Conservation (phyloP, 2,329 filamentous ascomycete genomes). For the Phaeophleospora eucalypticola region DNA sequence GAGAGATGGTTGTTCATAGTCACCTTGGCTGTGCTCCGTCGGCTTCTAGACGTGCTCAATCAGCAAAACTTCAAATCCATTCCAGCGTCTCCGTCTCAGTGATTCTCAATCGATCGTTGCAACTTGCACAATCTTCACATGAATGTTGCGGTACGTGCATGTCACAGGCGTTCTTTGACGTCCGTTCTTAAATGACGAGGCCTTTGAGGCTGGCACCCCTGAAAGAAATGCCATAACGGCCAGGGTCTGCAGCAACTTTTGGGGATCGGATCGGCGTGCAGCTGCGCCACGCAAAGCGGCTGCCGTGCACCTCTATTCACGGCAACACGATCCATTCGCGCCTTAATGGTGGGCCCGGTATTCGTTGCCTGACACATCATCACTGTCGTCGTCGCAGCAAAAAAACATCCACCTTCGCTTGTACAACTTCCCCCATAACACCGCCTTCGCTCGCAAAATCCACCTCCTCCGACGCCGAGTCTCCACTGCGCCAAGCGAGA, state of each 20-base stretch:
- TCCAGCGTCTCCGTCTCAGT: not conserved
- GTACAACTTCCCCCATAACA: too few relatives aligned
- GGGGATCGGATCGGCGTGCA: not conserved
- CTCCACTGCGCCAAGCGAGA: too few relatives aligned
- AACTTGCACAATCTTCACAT: too few relatives aligned
- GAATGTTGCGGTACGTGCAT: too few relatives aligned
- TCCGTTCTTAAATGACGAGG: not conserved
- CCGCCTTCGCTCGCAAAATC: too few relatives aligned
- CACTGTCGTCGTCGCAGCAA: not conserved
- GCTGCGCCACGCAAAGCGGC: not conserved
- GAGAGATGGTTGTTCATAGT: too few relatives aligned
- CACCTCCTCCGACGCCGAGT: not conserved
- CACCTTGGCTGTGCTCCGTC: not conserved
- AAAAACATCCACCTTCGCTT: not conserved
- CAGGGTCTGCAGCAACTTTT: too few relatives aligned
- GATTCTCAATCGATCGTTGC: too few relatives aligned
- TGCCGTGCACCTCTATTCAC: not conserved
- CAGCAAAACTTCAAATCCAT: not conserved
- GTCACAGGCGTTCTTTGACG: too few relatives aligned
- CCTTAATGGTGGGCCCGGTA: too few relatives aligned
- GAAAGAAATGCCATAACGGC: not conserved
- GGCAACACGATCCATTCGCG: not conserved
- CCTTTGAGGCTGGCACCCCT: not conserved
- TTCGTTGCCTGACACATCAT: not conserved
- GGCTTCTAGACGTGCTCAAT: not conserved